Base-by-base conservation (phyloP, 352 stramenopile species). In the Phytophthora boehmeriae region DNA sequence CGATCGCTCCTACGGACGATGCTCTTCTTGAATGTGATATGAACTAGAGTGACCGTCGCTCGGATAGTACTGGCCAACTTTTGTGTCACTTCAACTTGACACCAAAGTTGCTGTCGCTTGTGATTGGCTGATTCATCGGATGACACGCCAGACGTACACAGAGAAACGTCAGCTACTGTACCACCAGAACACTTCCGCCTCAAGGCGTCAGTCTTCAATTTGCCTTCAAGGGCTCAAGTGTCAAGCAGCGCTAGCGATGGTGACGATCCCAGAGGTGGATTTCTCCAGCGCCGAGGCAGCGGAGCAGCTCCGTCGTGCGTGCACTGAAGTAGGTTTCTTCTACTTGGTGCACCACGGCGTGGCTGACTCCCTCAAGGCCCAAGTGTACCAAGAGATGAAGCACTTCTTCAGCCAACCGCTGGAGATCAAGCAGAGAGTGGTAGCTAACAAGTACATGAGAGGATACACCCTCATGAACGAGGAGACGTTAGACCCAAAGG, bases 401-500 rank as follows among this genome's bases (percentile, higher is more conserved):
- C 19, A 58, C 9, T 91, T 91, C 66, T 91, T 91, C 61, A 52
- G 59, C 28, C 73, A 87, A 47, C 63, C 79, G 8, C 22, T 65
- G 8, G 61, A 67, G 4, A 73, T 83, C 41, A 91, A 91, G 59
- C 63, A 64, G 19, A 81, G 86, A 38, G 79, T 89, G 34, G 57
- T 89, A 17, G 82, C 78, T 8, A 88, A 89, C 54, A 64, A 84
- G 59, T 79, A 88, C 70, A 89, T 89, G 82, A 65, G 82, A 34
- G 82, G 82, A 32, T 91, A 89, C 68, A 91, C 82, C 43, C 43
- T 74, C 39, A 84, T 89, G 77, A 84, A 80, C 63, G 82, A 89
- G 53, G 82, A 91, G 63, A 91, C 78, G n/a, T 66, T 91, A 51
- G 78, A 91, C 54, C 77, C 76, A 13, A 49, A 57, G 8, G 68